phyloP scores from a whole-genome alignment of 2,329 filamentous ascomycete species.

The Scedosporium aurantiacum region DNA sequence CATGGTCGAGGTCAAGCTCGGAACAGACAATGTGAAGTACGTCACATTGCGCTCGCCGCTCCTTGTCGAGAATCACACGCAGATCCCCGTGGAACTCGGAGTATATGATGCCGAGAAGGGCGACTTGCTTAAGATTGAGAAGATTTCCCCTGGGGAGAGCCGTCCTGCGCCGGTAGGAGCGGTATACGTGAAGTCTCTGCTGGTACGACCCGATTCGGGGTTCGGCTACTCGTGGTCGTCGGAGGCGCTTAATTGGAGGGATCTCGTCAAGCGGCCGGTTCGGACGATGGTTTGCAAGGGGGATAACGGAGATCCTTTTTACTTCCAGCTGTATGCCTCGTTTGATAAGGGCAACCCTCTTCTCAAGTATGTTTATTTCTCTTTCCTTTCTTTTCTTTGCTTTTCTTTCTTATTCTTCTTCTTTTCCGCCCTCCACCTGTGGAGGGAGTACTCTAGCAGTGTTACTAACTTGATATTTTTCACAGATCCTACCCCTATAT shows the following conservation, averaged over 20 bases:
- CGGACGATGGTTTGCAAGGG: constrained; percentile 81
- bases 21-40: constrained; percentile 94
- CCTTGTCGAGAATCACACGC: constrained; percentile 88
- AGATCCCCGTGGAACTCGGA: constrained; percentile 89
- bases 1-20: constrained; percentile 82
- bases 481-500: constrained; percentile 79
- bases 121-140: constrained; percentile 92
- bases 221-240: constrained; percentile 95
- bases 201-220: constrained; percentile 85
- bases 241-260: constrained; percentile 85
- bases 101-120: constrained; percentile 81
- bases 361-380: constrained; percentile 43
- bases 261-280: constrained; percentile 73
- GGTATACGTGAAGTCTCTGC: constrained; percentile 75
- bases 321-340: constrained; percentile 86
- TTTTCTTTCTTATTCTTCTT: too few relatives aligned
- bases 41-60: constrained; percentile 90
- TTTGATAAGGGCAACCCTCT: constrained; percentile 78
- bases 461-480: constrained; percentile 10
- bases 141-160: constrained; percentile 84
- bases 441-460: background rate
- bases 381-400: background rate
- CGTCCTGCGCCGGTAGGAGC: constrained; percentile 87
- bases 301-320: constrained; percentile 82
- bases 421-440: too few relatives aligned